Evolutionary conservation across 2,329 filamentous ascomycete genomes (phyloP).

Genomic region (Scedosporium aurantiacum): DNA sequence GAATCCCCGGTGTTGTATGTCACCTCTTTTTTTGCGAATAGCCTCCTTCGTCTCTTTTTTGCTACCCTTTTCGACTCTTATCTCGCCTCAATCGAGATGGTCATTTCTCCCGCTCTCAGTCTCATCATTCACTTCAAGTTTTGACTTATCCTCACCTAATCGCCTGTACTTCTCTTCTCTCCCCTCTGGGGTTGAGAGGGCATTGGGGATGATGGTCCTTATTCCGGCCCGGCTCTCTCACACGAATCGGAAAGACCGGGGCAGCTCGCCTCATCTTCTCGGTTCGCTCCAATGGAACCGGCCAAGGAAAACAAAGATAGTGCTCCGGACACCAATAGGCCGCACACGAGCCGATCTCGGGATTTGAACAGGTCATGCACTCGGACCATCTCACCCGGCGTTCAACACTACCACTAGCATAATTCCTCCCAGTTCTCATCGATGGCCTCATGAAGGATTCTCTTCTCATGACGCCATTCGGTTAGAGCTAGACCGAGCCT

Average conservation of each 20-base stretch:
- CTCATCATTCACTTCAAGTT: too few species aligned
- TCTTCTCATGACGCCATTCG: too few species aligned
- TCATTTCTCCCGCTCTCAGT: too few species aligned
- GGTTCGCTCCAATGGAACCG: neutral
- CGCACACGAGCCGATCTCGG: neutral
- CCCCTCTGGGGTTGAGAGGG: too few species aligned
- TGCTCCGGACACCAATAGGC: neutral
- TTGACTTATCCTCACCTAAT: too few species aligned
- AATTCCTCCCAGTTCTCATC: too few species aligned
- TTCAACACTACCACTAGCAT: too few species aligned
- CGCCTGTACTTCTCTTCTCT: too few species aligned
- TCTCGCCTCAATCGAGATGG: neutral
- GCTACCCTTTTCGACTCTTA: neutral
- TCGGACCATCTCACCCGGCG: neutral
- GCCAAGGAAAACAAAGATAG: neutral
- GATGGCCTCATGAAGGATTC: too few species aligned
- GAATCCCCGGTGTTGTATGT: neutral
- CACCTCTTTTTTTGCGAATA: neutral
- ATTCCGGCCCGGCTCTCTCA: neutral
- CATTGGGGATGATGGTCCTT: neutral
- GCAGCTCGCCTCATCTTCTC: neutral
- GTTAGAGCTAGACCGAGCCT: too few species aligned
- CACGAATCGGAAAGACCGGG: neutral
- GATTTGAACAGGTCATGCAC: neutral
- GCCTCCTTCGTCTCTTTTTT: neutral